Base-by-base conservation (phyloP, 139 green algal species). In the Klebsormidium nitens region DNA sequence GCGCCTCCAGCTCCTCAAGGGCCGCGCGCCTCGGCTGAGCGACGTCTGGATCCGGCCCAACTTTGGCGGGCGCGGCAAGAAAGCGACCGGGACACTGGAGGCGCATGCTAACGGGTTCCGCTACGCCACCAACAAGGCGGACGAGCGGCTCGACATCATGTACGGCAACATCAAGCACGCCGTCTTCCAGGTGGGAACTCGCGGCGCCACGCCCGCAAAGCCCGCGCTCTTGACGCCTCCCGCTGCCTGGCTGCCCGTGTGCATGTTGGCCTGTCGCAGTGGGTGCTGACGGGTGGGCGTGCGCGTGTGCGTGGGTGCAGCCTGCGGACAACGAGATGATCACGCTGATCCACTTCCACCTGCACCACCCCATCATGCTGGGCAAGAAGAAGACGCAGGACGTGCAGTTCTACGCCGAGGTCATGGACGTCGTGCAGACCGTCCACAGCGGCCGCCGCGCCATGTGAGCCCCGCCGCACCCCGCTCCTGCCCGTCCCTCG, bases 341-440 rank as follows among this genome's bases (percentile, higher is more conserved):
- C 61, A 93, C 90, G 29, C 85, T 99, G 64, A 80, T 99, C 44
- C 94, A 99, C 86, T 96, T 99, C 82, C 91, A 97, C 75, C 87
- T 99, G 39, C 71, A 88, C 75, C 88, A 99, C 83, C 91, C 93
- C 58, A 99, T 99, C 84, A 99, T 99, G 94, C 85, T 97, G 5
- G 91, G 89, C 72, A 99, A 97, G 85, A 98, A 98, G 84, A 99
- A 98, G 87, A 93, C 88, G 19, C 82, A 86, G 67, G 92, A 99
- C 74, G 88, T 98, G 59, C 94, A 99, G 81, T 94, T 98, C 75
- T 99, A 95, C 82, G 78, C 83, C 0, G 92, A 98, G 72, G 90
- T 98, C 36, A 92, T 95, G 82, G 93, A 98, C 46, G 79, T 85
- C 17, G 87, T 95, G 37, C 90, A 98, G 82, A 96, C 89, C 3